phyloP scores from a whole-genome alignment of 257 asterid species.

The Jacaranda copaia region DNA sequence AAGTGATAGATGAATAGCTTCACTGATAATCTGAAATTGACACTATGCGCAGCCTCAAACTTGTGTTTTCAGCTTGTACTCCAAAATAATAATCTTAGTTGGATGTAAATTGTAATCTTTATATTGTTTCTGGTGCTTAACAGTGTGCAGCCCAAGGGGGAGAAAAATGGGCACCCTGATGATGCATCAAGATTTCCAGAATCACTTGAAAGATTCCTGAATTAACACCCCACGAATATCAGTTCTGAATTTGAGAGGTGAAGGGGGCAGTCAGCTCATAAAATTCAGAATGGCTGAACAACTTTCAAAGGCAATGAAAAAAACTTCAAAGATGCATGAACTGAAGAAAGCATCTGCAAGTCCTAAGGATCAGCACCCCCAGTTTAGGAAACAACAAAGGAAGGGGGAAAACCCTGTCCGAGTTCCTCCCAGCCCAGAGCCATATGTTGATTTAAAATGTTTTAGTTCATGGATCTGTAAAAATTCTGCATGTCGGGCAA shows the following conservation, averaged over 20 bases:
- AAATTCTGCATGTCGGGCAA: constrained; percentile 81
- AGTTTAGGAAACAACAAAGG: constrained; percentile 70
- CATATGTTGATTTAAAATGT: constrained; percentile 47
- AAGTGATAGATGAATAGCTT: constrained; percentile 11
- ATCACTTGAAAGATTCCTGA: constrained; percentile 30
- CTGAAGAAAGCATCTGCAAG: constrained; percentile 63
- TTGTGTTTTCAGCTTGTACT: not conserved
- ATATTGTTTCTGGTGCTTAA: constrained; percentile 22
- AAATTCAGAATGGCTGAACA: constrained; percentile 67
- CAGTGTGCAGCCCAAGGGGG: constrained; percentile 32
- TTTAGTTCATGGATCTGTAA: constrained; percentile 74
- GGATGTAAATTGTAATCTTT: not conserved
- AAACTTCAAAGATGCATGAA: constrained; percentile 58
- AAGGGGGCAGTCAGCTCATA: constrained; percentile 41
- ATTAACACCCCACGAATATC: not conserved
- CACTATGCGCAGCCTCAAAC: not conserved
- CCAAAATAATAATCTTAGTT: not conserved
- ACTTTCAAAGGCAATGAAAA: constrained; percentile 61
- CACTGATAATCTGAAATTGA: not conserved
- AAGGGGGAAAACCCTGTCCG: constrained; percentile 81
- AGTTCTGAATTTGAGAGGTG: constrained; percentile 42
- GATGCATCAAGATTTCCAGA: constrained; percentile 33
- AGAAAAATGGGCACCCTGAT: constrained; percentile 10
- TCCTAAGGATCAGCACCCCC: constrained; percentile 68
- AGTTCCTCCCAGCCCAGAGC: constrained; percentile 60